These are phyloP conservation scores for Xylaria sp. DNA, from an alignment of 2,329 filamentous ascomycete species.

Conservation along the genomic window DNA sequence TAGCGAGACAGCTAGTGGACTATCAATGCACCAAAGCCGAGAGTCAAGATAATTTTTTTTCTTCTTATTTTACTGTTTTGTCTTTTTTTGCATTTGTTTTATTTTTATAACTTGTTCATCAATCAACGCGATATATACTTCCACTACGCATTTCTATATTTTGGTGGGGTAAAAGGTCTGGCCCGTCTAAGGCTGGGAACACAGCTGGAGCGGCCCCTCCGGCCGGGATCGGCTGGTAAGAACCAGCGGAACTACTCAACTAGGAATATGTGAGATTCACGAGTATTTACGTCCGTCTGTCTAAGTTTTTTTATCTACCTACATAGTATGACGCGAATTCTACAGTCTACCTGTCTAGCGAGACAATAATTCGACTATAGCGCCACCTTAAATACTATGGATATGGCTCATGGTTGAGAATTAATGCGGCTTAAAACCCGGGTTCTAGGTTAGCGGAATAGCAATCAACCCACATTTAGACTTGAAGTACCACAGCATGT, in stretches of 20 bases:
- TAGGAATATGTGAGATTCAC: not conserved
- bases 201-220: constrained; percentile 7
- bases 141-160: not conserved
- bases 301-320: not conserved
- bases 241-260: constrained; percentile 11
- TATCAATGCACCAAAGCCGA: not conserved
- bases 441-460: not conserved
- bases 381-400: not conserved
- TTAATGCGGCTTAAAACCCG: constrained; percentile 17
- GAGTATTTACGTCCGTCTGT: not conserved
- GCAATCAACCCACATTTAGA: not conserved
- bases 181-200: not conserved
- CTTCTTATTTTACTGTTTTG: not conserved
- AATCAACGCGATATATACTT: not conserved
- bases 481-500: not conserved
- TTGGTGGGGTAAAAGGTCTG: constrained; percentile 12
- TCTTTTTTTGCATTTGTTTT: not conserved
- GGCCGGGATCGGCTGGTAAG: constrained; percentile 17
- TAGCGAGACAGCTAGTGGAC: not conserved
- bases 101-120: not conserved
- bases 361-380: not conserved
- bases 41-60: not conserved
- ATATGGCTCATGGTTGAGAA: not conserved
- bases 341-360: not conserved
- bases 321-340: not conserved